Evolutionary conservation across 257 asterid genomes (phyloP).

Genomic region (Marsdenia floribunda): DNA sequence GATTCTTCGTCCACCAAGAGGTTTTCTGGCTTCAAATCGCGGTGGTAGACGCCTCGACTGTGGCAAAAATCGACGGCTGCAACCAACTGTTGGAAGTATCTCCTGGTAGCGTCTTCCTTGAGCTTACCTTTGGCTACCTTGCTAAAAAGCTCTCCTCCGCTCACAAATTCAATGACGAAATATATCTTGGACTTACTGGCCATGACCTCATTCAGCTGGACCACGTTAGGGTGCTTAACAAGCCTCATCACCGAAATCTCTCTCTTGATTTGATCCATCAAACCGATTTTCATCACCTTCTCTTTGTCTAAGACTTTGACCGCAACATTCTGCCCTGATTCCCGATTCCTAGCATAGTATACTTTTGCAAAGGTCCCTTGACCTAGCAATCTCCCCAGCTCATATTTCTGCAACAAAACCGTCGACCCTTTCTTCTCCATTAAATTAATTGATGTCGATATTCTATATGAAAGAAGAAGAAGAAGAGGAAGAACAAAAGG

Average conservation of each 20-base stretch:
- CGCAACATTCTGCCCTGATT: constrained; percentile 62
- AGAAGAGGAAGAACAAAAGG: background rate
- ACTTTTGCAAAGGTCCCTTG: constrained; percentile 92
- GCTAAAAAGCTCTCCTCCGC: constrained; percentile 83
- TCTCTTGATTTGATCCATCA: constrained; percentile 75
- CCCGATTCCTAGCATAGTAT: constrained; percentile 55
- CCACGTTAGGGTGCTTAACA: constrained; percentile 70
- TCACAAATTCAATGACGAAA: constrained; percentile 69
- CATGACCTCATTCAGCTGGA: constrained; percentile 77
- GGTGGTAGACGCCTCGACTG: constrained; percentile 81
- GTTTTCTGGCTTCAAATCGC: constrained; percentile 89
- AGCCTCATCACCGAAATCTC: constrained; percentile 83
- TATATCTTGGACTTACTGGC: constrained; percentile 79
- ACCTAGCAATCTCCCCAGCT: constrained; percentile 72
- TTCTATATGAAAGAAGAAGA: background rate
- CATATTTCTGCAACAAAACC: constrained; percentile 65
- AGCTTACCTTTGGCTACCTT: constrained; percentile 81
- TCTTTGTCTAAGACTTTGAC: constrained; percentile 70
- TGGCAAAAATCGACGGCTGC: constrained; percentile 92
- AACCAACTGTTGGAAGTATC: constrained; percentile 68
- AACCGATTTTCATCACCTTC: constrained; percentile 51
- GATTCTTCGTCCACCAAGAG: constrained; percentile 77
- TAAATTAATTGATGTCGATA: background rate
- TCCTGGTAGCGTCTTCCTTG: constrained; percentile 71
- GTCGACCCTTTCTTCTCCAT: constrained; percentile 53